Base-by-base conservation (phyloP, 2,329 filamentous ascomycete species). In the Exophiala mesophila region DNA sequence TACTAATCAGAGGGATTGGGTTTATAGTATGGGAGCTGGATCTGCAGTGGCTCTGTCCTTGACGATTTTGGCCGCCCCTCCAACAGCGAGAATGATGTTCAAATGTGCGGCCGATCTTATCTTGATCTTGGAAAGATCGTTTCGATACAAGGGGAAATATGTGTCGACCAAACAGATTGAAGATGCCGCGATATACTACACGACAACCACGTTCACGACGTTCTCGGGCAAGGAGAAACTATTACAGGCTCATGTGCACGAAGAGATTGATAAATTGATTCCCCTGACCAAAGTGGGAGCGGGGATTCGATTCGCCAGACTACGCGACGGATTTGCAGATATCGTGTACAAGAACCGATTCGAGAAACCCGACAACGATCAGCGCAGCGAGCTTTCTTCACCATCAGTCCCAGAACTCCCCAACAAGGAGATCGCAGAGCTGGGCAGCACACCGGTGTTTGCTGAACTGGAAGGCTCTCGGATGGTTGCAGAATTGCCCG, bases 91-190 rank as follows among this genome's bases (percentile, higher is more conserved):
- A 20, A 54, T 63, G 37, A 50, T 63, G 44, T 54, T 63, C 29
- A 59, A 59, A 34, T 59, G 59, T 52, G 52, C 59, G 5, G 58
- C 54, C 42, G 60, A 63, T 29, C 52, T 62, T 39, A 62, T 59
- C 21, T 50, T 62, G 13, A 59, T 61, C 24, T 52, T 63, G 12
- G 55, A 57, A 23, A 47, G 55, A 31, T 56, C 57, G 0, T 62
- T 62, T 49, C 40, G 53, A 12, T 54, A 55, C 29, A 42, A 45
- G 12, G 50, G 50, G 10, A 53, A 50, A 34, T 55, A 52, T 34
- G 52, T 55, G 13, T 51, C 47, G 4, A 42, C 45, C 23, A 55
- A 53, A 32, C 52, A 55, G 39, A 55, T 55, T 29, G 52, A 55
- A 31, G 52, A 55, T 33, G 52, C 52, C 6, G 52, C 52, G 5